These are phyloP conservation scores for Cercophora newfieldiana DNA, from an alignment of 495 filamentous ascomycete genomes.

Conservation along the genomic window DNA sequence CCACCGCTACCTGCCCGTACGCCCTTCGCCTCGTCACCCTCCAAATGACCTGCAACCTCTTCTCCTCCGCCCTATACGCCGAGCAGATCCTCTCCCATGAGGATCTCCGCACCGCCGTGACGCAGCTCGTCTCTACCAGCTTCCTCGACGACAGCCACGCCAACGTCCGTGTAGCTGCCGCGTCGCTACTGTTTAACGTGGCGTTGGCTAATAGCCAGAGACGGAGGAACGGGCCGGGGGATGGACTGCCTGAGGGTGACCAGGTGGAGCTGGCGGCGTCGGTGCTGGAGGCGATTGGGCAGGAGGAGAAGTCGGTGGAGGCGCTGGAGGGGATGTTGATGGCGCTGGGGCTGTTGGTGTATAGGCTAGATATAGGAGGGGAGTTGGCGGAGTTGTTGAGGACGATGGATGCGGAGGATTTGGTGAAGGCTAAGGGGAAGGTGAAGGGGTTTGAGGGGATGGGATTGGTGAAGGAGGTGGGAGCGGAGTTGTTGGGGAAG, in stretches of 20 bases:
- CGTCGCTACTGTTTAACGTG: conserved; percentile 82
- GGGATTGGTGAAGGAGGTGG: conserved; percentile 61
- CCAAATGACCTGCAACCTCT: conserved; percentile 61
- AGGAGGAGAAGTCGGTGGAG: conserved; percentile 67
- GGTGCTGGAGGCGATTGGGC: conserved; percentile 70
- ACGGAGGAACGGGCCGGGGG: conserved; percentile 57
- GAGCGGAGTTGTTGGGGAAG: conserved; percentile 41
- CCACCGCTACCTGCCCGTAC: conserved; percentile 60
- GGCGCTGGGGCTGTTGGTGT: conserved; percentile 72
- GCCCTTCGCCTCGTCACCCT: conserved; percentile 78
- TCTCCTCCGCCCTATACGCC: conserved; percentile 60
- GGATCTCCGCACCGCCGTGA: conserved; percentile 41
- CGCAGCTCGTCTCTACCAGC: conserved; percentile 51
- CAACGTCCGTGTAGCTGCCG: conserved; percentile 69
- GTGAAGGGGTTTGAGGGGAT: conserved; percentile 54
- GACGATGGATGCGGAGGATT: conserved; percentile 66
- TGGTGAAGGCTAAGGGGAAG: conserved; percentile 55
- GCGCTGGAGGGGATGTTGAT: conserved; percentile 70
- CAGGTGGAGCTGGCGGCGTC: conserved; percentile 79
- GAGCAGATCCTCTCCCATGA: conserved; percentile 41
- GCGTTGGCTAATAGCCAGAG: conserved; percentile 66
- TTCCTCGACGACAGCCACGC: conserved; percentile 56
- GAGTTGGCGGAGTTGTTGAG: conserved; percentile 73
- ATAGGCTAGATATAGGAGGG: conserved; percentile 65
- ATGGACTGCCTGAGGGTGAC: conserved; percentile 63